Evolutionary conservation across 345 rosid species (phyloP).

Genomic region (Brassica rapa): DNA sequence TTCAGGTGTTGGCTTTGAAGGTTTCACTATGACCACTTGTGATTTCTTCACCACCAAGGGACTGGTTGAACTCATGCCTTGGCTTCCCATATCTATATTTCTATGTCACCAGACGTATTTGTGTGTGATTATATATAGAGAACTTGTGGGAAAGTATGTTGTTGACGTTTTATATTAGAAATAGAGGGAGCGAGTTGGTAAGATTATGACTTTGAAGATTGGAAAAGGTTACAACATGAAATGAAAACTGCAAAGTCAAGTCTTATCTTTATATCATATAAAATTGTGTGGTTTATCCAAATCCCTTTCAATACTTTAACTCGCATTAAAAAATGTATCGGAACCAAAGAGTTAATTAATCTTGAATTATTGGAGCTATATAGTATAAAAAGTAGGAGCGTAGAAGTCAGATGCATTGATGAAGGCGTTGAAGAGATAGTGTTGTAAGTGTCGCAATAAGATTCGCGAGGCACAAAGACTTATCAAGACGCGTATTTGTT

Average conservation of each 20-base stretch:
- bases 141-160: background rate
- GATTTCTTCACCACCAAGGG: constrained; percentile 37
- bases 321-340: constrained; percentile 5
- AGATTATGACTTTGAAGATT: constrained; percentile 42
- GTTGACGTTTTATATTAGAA: background rate
- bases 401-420: constrained; percentile 27
- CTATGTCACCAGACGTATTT: background rate
- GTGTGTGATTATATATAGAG: constrained; percentile 4
- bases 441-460: constrained; percentile 6
- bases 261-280: constrained; percentile 19
- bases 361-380: background rate
- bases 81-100: constrained; percentile 28
- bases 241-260: constrained; percentile 38
- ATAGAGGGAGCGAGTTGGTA: constrained; percentile 32
- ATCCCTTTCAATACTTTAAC: constrained; percentile 13
- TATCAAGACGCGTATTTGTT: constrained; percentile 31
- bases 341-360: background rate
- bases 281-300: constrained; percentile 25
- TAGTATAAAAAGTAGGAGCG: background rate
- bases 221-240: background rate
- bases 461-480: constrained; percentile 1
- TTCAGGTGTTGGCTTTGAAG: constrained; percentile 50
- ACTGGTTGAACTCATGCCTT: constrained; percentile 24
- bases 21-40: constrained; percentile 43
- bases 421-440: constrained; percentile 2